Percentiles rank a stretch among this genome's conserved stretches.
These are phyloP conservation scores for Blastomyces parvus DNA, from an alignment of 2,329 filamentous ascomycete species.

Conservation along the genomic window DNA sequence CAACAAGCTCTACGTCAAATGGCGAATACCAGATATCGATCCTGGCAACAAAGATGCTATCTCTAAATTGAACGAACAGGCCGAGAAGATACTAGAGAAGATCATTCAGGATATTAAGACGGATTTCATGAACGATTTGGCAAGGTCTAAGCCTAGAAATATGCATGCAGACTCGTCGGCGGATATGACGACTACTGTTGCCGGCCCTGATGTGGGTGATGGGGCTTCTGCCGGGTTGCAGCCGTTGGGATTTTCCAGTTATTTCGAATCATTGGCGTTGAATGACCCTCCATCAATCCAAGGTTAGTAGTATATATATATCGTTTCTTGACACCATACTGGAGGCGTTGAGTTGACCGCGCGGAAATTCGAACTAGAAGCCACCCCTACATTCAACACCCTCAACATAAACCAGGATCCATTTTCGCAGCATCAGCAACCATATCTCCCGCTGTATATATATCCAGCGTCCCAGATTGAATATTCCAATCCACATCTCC, in stretches of 20 bases:
- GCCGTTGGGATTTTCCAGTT: neutral
- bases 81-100: neutral
- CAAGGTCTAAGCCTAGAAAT: neutral
- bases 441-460: neutral
- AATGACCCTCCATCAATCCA: neutral
- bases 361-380: neutral
- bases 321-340: neutral
- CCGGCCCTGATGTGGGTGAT: neutral
- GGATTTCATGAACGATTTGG: neutral
- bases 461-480: neutral
- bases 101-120: constrained; percentile 1
- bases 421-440: neutral
- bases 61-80: neutral
- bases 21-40: constrained; percentile 1
- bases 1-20: constrained; percentile 5
- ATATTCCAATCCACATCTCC: neutral
- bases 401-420: neutral
- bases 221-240: neutral
- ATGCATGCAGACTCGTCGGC: constrained; percentile 7
- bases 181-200: constrained; percentile 3
- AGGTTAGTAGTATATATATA: neutral
- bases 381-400: too few species aligned
- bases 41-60: neutral
- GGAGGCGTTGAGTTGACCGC: too few species aligned
- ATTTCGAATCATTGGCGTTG: neutral